A percentile compares a stretch with the other conserved stretches of the same genome.
Conservation (phyloP, 1,284 basidiomycete species). For the Cronartium quercuum region DNA sequence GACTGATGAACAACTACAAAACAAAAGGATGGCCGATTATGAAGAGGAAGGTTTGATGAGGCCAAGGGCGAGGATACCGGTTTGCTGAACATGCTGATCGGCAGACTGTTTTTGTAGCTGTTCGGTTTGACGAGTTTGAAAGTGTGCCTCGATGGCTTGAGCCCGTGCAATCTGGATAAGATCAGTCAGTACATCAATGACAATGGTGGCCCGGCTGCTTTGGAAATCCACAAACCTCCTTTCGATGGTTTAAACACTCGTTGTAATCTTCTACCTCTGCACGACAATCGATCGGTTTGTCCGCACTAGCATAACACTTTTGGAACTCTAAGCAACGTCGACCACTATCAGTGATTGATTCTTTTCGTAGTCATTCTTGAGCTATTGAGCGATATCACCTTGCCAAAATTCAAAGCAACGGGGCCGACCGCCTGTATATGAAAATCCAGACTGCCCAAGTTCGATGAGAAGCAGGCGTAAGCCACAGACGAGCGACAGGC, state of each 20-base stretch:
- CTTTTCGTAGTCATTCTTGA: background rate
- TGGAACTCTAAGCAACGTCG: constrained; percentile 44
- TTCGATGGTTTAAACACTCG: constrained; percentile 49
- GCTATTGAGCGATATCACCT: background rate
- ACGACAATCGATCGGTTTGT: constrained; percentile 47
- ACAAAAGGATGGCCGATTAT: no score
- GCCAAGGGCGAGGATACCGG: background rate
- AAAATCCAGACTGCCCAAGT: constrained; percentile 47
- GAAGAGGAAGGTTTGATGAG: background rate
- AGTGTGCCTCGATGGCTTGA: background rate
- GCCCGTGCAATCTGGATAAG: background rate
- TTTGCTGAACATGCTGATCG: background rate
- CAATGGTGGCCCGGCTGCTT: background rate
- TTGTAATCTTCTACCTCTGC: constrained; percentile 49
- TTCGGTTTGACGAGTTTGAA: background rate
- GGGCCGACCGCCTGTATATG: constrained; percentile 48
- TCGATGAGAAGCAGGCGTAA: no score
- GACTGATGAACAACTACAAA: no score
- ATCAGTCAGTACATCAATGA: background rate
- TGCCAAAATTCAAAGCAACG: constrained; percentile 50
- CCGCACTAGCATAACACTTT: constrained; percentile 49
- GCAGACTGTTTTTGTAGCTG: background rate
- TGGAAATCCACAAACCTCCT: constrained; percentile 43
- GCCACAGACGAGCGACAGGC: no score
- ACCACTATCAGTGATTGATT: background rate